phyloP scores from a whole-genome alignment of 495 filamentous ascomycete genomes.

The Talaromyces stipitatus region DNA sequence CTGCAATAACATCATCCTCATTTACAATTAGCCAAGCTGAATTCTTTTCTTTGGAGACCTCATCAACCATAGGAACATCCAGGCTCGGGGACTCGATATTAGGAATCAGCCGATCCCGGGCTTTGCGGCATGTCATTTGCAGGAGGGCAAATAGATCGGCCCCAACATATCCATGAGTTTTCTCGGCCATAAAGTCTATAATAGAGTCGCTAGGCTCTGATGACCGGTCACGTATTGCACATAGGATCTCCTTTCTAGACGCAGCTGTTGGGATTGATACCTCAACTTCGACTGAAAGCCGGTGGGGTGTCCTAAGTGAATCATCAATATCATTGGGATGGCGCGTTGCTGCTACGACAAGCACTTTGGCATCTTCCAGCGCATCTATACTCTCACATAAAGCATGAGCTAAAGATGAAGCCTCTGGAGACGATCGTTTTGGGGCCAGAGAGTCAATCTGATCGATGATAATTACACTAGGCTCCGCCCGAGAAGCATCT shows the following conservation, averaged over 20 bases:
- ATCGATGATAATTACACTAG: conserved; percentile 79
- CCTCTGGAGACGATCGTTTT: conserved; percentile 41
- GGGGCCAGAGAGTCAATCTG: conserved; percentile 68
- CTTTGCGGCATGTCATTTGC: conserved; percentile 37
- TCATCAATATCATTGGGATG: conserved; percentile 69
- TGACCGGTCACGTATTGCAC: conserved; percentile 29
- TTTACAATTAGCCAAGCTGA: conserved; percentile 18
- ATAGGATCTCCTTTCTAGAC: conserved; percentile 69
- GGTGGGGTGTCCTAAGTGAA: conserved; percentile 55
- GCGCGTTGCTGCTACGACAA: conserved; percentile 68
- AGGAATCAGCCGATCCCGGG: conserved; percentile 24
- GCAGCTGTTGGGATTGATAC: conserved; percentile 69
- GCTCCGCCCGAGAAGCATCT: conserved; percentile 61
- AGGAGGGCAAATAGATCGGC: conserved; percentile 50
- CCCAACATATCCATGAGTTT: conserved; percentile 64
- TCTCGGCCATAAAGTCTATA: conserved; percentile 43
- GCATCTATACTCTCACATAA: conserved; percentile 39
- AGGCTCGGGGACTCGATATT: neutral
- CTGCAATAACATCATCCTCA: conserved; percentile 45
- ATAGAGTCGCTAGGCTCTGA: conserved; percentile 23
- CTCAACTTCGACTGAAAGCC: conserved; percentile 66
- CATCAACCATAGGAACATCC: neutral
- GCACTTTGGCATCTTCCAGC: conserved; percentile 38
- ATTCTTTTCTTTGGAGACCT: neutral
- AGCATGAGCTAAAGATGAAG: conserved; percentile 25